phyloP scores from a whole-genome alignment of 305 asterid species.

The Rubia occidens region DNA sequence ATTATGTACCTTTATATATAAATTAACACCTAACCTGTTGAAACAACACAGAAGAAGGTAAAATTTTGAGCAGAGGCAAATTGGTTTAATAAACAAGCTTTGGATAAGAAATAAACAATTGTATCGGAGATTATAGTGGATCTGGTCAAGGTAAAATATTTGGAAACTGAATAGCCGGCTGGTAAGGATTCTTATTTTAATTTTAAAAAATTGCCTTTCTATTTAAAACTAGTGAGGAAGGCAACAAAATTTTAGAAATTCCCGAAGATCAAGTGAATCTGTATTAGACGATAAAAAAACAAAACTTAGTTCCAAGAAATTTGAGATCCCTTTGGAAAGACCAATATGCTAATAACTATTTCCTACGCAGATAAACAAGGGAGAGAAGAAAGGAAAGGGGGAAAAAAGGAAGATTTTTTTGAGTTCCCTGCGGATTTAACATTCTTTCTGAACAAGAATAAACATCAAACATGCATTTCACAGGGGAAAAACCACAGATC shows the following conservation, averaged over 20 bases:
- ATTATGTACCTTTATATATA: slow-evolving; percentile 6
- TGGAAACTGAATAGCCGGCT: slow-evolving; percentile 26
- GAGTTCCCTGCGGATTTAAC: neutral
- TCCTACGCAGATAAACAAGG: neutral
- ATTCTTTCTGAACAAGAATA: neutral
- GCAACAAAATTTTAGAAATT: slow-evolving; percentile 21
- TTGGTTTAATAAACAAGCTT: neutral
- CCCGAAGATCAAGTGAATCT: slow-evolving; percentile 12
- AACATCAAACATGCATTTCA: neutral
- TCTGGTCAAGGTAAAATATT: slow-evolving; percentile 33
- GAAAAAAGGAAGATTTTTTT: neutral
- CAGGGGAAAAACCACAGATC: slow-evolving; percentile 1
- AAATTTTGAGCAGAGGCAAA: neutral
- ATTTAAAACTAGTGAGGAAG: slow-evolving; percentile 27
- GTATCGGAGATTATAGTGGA: slow-evolving; percentile 20
- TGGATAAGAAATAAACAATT: neutral
- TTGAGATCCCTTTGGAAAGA: slow-evolving; percentile 10
- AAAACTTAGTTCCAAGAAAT: neutral
- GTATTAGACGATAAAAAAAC: slow-evolving; percentile 5
- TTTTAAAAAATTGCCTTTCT: neutral
- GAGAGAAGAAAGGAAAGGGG: neutral
- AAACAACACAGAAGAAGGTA: neutral
- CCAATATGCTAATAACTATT: neutral
- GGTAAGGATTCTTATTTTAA: slow-evolving; percentile 12
- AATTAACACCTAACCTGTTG: slow-evolving; percentile 12